Evolutionary conservation across 345 rosid genomes (phyloP).

Genomic region (Leavenworthia alabamica): DNA sequence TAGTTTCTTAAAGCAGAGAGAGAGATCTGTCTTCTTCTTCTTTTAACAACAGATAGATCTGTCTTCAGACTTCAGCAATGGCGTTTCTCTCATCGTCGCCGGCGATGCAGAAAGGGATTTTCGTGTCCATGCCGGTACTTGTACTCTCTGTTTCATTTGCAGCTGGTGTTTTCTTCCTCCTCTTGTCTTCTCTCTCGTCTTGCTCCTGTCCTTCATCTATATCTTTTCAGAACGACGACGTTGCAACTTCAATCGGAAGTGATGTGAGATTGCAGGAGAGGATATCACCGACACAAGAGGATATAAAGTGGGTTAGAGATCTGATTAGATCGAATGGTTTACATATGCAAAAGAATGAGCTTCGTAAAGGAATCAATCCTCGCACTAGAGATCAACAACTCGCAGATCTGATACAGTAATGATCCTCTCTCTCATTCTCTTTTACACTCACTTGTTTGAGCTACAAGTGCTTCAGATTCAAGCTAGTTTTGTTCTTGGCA

Average conservation of each 20-base stretch:
- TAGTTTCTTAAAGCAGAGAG: conserved; percentile 15
- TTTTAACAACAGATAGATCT: no score
- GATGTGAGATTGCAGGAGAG: conserved; percentile 22
- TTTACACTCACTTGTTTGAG: neutral
- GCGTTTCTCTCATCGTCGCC: conserved; percentile 23
- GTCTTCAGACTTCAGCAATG: conserved; percentile 32
- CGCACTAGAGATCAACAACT: conserved; percentile 91
- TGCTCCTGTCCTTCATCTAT: conserved; percentile 49
- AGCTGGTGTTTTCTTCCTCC: conserved; percentile 60
- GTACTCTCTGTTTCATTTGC: conserved; percentile 58
- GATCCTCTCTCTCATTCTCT: neutral
- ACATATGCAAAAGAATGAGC: conserved; percentile 87
- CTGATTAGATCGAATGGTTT: conserved; percentile 81
- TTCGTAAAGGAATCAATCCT: conserved; percentile 93
- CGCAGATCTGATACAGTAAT: conserved; percentile 68
- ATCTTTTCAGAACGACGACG: conserved; percentile 5
- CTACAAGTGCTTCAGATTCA: neutral
- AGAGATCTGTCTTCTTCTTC: no score
- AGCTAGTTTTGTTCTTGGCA: no score
- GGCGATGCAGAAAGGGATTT: conserved; percentile 54
- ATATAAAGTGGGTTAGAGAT: conserved; percentile 75
- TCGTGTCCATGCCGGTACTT: conserved; percentile 58
- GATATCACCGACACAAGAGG: conserved; percentile 49
- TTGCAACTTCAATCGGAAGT: neutral
- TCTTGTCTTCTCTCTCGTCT: conserved; percentile 64